Evolutionary conservation across 73 alveolate species (phyloP).

Genomic region (Paraurostyla sp.): DNA sequence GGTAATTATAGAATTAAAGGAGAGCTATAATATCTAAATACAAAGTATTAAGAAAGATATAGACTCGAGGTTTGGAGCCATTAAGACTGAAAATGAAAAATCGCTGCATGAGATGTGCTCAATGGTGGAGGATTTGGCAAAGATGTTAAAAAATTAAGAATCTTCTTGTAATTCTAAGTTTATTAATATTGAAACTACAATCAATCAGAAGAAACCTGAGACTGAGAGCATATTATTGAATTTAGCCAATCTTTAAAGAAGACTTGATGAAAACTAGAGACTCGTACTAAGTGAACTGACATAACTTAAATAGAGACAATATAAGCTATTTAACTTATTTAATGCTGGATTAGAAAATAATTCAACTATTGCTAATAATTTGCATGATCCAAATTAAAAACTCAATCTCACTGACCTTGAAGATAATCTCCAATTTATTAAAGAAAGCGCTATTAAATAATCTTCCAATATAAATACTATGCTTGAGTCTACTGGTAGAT

Average conservation of each 20-base stretch:
- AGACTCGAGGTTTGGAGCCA: not conserved
- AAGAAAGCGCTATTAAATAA: not conserved
- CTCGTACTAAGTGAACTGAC: not conserved
- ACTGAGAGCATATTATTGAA: not conserved
- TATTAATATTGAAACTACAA: not conserved
- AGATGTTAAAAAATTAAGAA: not conserved
- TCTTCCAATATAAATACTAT: not conserved
- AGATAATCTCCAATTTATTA: not conserved
- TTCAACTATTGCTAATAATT: not conserved
- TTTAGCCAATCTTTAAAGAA: slow-evolving; percentile 6
- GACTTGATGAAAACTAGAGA: slow-evolving; percentile 29
- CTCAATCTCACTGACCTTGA: not conserved
- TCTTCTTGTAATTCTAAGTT: too few relatives aligned
- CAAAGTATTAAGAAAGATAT: not conserved
- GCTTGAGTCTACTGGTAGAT: slow-evolving; percentile 10
- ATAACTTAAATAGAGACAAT: not conserved
- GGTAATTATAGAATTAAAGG: not conserved
- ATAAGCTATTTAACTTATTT: not conserved
- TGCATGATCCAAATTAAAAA: not conserved
- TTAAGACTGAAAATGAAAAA: not conserved
- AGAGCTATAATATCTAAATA: not conserved
- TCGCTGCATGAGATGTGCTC: not conserved
- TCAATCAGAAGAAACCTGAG: not conserved
- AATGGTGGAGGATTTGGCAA: slow-evolving; percentile 33
- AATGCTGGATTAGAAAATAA: slow-evolving; percentile 3